These are phyloP conservation scores for Lactifluus pinguis DNA, from an alignment of 768 basidiomycete species.

Conservation along the genomic window DNA sequence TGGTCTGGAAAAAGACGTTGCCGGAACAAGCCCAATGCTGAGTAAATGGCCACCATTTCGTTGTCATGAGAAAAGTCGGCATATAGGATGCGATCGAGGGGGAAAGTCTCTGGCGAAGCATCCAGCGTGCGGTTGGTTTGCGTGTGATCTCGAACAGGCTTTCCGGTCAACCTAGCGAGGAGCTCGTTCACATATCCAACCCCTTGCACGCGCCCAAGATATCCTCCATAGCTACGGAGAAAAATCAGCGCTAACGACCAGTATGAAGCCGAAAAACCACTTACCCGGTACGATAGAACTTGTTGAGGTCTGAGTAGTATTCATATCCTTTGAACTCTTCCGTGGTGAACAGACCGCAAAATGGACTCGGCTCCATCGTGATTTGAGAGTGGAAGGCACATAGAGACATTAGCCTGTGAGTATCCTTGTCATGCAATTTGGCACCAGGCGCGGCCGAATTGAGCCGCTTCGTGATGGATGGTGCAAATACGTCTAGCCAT, in stretches of 20 bases:
- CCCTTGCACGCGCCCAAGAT: slow-evolving; percentile 67
- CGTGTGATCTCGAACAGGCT: slow-evolving; percentile 56
- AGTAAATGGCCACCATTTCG: slow-evolving; percentile 69
- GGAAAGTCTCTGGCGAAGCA: slow-evolving; percentile 55
- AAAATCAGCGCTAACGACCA: background rate
- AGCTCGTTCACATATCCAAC: slow-evolving; percentile 87
- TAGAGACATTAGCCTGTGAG: slow-evolving; percentile 53
- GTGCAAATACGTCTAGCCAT: slow-evolving; percentile 53
- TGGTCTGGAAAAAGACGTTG: slow-evolving; percentile 9
- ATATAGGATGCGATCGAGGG: slow-evolving; percentile 54
- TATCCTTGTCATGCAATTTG: slow-evolving; percentile 44
- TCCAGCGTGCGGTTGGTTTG: slow-evolving; percentile 73
- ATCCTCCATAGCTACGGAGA: slow-evolving; percentile 50
- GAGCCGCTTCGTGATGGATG: slow-evolving; percentile 48
- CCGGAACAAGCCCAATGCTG: slow-evolving; percentile 42
- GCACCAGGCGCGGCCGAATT: slow-evolving; percentile 56
- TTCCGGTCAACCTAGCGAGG: slow-evolving; percentile 64
- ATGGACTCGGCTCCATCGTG: slow-evolving; percentile 44
- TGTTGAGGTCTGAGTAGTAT: slow-evolving; percentile 63
- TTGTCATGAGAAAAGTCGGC: slow-evolving; percentile 86
- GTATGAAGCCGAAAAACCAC: slow-evolving; percentile 18
- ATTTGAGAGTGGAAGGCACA: slow-evolving; percentile 76
- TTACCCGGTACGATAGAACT: slow-evolving; percentile 72
- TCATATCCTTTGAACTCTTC: slow-evolving; percentile 61
- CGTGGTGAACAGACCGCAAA: slow-evolving; percentile 61